Evolutionary conservation across 192 early-diverging fungal genomes (phyloP).

Genomic region (Dispira parvispora): DNA sequence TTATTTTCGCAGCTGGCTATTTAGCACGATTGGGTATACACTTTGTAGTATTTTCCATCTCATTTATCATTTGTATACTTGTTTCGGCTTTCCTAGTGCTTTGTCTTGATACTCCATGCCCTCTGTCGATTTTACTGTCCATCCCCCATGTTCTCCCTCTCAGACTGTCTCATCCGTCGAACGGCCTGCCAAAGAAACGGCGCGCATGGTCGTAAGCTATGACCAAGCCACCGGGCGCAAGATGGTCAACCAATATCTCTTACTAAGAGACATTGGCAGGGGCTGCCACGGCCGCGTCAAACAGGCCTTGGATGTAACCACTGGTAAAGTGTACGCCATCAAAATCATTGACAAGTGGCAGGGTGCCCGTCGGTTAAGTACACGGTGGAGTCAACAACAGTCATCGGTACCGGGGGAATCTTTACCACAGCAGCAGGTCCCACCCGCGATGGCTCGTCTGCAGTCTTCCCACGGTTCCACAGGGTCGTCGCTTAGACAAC

Average conservation of each 20-base stretch:
- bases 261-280: constrained; percentile 75
- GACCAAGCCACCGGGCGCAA: constrained; percentile 80
- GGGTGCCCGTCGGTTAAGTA: constrained; percentile 9
- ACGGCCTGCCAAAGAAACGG: constrained; percentile 59
- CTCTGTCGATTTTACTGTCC: too few relatives aligned
- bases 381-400: not conserved
- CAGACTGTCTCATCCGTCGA: constrained; percentile 2
- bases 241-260: constrained; percentile 91
- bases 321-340: constrained; percentile 46
- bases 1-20: too few relatives aligned
- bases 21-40: too few relatives aligned
- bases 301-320: constrained; percentile 64
- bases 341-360: constrained; percentile 29
- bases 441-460: not conserved
- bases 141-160: too few relatives aligned
- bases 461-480: not conserved
- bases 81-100: too few relatives aligned
- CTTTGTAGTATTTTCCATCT: too few relatives aligned
- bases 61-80: too few relatives aligned
- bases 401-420: too few relatives aligned
- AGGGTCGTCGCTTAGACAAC: not conserved
- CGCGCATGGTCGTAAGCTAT: constrained; percentile 62
- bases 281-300: constrained; percentile 96
- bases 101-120: too few relatives aligned
- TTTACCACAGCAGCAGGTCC: too few relatives aligned